Percentiles rank a stretch among this genome's conserved stretches.
Conservation (phyloP, 306 rosid genomes). For the Fragaria vesca region DNA sequence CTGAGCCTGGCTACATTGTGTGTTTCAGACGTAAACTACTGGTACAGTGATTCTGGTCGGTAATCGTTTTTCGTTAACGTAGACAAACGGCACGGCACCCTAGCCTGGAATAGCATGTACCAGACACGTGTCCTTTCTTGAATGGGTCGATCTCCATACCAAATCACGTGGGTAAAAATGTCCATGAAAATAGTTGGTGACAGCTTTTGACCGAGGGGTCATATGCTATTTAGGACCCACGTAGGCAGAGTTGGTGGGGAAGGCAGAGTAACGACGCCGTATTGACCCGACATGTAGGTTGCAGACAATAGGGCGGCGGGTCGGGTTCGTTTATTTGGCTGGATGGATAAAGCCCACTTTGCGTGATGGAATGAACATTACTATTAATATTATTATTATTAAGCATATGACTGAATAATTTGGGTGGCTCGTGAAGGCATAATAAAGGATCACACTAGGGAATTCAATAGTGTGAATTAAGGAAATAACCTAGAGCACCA, state of each 20-base stretch:
- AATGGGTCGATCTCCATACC: not conserved
- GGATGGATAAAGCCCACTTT: slow-evolving; percentile 16
- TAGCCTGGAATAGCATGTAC: too few species aligned
- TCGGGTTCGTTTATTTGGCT: slow-evolving; percentile 18
- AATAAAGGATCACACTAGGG: too few species aligned
- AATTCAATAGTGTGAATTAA: too few species aligned
- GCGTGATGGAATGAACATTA: slow-evolving; percentile 10
- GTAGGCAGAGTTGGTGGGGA: not conserved
- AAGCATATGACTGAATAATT: too few species aligned
- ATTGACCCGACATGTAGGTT: slow-evolving; percentile 6
- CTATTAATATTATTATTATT: not conserved
- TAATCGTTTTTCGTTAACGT: not conserved
- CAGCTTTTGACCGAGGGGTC: not conserved
- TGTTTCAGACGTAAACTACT: too few species aligned
- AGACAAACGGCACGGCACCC: not conserved
- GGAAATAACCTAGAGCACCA: too few species aligned
- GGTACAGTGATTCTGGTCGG: not conserved
- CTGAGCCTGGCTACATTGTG: too few species aligned
- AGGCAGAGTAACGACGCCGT: not conserved
- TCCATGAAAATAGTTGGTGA: not conserved
- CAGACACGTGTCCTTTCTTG: not conserved
- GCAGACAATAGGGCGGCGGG: slow-evolving; percentile 30
- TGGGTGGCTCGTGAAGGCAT: too few species aligned
- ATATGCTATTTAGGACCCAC: not conserved
- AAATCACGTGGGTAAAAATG: not conserved